Conservation (phyloP, 257 asterid species). For the Oldenlandia corymbosa region DNA sequence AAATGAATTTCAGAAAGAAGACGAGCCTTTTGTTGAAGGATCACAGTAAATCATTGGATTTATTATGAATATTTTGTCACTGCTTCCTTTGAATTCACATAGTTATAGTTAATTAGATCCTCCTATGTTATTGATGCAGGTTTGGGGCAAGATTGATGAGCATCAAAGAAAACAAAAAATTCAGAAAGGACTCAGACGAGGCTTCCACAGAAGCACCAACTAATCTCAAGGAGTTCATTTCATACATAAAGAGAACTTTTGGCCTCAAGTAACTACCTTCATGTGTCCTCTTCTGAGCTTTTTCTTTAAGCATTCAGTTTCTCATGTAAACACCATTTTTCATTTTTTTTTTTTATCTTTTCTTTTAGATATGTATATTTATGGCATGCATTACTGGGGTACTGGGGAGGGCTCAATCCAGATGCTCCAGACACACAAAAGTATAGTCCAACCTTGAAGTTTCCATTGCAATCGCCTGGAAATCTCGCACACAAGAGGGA, state of each 20-base stretch:
- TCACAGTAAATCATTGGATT: conserved; percentile 61
- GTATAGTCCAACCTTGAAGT: conserved; percentile 51
- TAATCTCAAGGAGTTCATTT: conserved; percentile 18
- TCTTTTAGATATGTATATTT: conserved; percentile 40
- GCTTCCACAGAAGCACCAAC: conserved; percentile 36
- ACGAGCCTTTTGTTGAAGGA: conserved; percentile 43
- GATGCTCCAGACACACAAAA: conserved; percentile 36
- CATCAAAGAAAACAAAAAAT: conserved; percentile 48
- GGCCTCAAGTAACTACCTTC: conserved; percentile 20
- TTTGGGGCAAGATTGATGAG: conserved; percentile 52
- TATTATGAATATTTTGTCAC: neutral
- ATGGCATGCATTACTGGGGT: conserved; percentile 78
- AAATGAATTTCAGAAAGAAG: conserved; percentile 50
- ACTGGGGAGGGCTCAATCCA: conserved; percentile 69
- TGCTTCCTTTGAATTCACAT: neutral
- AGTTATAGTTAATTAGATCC: neutral
- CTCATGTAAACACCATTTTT: no score
- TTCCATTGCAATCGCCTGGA: conserved; percentile 60
- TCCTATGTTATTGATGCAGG: conserved; percentile 28
- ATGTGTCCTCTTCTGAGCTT: neutral
- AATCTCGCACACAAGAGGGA: conserved; percentile 44
- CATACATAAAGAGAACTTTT: conserved; percentile 12
- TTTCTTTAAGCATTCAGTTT: no score
- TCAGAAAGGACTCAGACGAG: conserved; percentile 25
- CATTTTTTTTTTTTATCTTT: neutral